These are phyloP conservation scores for Ephemerocybe angulata DNA, from an alignment of 768 basidiomycete species.

Conservation along the genomic window DNA sequence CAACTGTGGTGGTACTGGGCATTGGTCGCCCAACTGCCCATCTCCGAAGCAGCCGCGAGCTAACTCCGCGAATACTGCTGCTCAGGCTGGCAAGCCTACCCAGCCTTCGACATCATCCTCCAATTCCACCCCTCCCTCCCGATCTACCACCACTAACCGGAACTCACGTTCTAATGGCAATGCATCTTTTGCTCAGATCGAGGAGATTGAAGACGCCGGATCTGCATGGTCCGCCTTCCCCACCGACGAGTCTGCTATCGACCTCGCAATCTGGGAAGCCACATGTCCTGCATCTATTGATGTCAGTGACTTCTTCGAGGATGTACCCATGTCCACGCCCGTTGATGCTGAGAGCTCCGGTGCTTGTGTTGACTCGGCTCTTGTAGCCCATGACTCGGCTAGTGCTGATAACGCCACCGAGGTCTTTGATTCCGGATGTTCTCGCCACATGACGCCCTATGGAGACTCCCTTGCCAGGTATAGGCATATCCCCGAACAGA, in stretches of 20 bases:
- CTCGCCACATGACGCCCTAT: slow-evolving; percentile 27
- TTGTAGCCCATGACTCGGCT: not conserved
- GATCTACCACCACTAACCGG: not conserved
- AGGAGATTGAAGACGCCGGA: not conserved
- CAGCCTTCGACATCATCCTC: not conserved
- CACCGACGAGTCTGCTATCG: not conserved
- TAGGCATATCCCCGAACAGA: slow-evolving; percentile 18
- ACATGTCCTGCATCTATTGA: not conserved
- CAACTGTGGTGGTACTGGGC: not conserved
- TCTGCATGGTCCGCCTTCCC: not conserved
- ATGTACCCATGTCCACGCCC: not conserved
- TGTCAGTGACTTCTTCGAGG: not conserved
- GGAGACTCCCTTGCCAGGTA: slow-evolving; percentile 20
- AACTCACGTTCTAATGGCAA: not conserved
- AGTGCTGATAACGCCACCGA: slow-evolving; percentile 8
- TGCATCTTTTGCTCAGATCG: not conserved
- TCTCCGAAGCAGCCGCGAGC: not conserved
- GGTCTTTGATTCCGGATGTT: slow-evolving; percentile 26
- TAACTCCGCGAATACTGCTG: not conserved
- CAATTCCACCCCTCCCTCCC: not conserved
- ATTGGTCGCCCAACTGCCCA: not conserved
- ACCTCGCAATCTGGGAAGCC: not conserved
- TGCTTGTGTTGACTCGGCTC: not conserved
- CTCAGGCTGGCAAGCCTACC: not conserved
- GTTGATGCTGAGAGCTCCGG: not conserved